Base-by-base conservation (phyloP, 345 rosid species). In the Geranium rotundifolium region DNA sequence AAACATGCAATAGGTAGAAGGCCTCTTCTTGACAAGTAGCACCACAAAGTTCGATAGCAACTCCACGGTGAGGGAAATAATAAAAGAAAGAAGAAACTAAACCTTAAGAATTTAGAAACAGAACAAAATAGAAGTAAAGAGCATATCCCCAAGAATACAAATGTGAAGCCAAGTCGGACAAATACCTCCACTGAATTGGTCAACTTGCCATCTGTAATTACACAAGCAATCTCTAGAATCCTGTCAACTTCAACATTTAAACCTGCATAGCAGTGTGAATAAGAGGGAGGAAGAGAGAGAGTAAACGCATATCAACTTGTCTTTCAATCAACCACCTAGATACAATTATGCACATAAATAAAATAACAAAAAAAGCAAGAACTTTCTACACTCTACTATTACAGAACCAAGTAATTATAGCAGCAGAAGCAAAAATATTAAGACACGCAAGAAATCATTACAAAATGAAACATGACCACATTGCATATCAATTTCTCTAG, bases 151-250 rank as follows among this genome's bases (percentile, higher is more conserved):
- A 41, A 29, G 31, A 19, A 64, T 14, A 54, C 15, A 54, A 64
- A 19, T 17, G 17, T 10, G 30, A 52, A 72, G 30, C 17, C 20
- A 46, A 16, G 49, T 17, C 50, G 27, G 6, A 66, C 17, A 54
- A 57, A 12, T 73, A 89, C 99, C 96, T 93, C 99, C 49, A 83
- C 71, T 49, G 87, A 79, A 71, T 81, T 86, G 64, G 73, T 72
- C 78, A 93, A 77, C 20, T 56, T 73, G 29, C 96, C 97, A 81
- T 93, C 84, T 17, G 99, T 93, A 19, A 93, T 77, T 63, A 90
- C 84, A 71, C 99, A 90, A 17, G 95, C 96, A 76, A 93, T 93
- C 81, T 93, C 99, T 72, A 92, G 72, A 72, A 92, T 87, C 78
- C 88, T 79, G 65, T 92, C 95, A 71, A 76, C 85, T 75, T 85